Conservation (phyloP, 495 filamentous ascomycete species). For the Venustampulla echinocandica region DNA sequence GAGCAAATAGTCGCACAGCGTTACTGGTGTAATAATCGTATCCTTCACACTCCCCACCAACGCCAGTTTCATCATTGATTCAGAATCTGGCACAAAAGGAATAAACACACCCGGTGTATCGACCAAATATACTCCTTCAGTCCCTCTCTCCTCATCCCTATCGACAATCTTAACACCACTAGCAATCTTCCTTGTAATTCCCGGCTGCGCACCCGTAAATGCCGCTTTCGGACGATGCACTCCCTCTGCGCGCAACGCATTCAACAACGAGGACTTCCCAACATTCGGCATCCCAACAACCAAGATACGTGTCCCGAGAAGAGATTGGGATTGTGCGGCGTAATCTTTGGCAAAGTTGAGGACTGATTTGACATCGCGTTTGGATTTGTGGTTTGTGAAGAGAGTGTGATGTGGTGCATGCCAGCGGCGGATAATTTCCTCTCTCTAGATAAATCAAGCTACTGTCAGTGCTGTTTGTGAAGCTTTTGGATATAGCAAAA, state of each 20-base stretch:
- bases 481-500: too few species aligned
- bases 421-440: slow-evolving; percentile 47
- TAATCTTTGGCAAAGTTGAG: slow-evolving; percentile 47
- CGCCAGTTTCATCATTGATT: slow-evolving; percentile 87
- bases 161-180: slow-evolving; percentile 69
- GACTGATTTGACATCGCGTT: slow-evolving; percentile 30
- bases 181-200: slow-evolving; percentile 77
- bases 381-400: slow-evolving; percentile 37
- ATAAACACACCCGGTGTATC: slow-evolving; percentile 77
- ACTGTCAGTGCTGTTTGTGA: slow-evolving; percentile 15
- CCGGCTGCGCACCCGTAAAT: slow-evolving; percentile 75
- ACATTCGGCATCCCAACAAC: slow-evolving; percentile 98
- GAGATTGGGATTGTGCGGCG: slow-evolving; percentile 35
- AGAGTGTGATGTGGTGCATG: slow-evolving; percentile 50
- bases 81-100: slow-evolving; percentile 74
- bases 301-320: slow-evolving; percentile 68
- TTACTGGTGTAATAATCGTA: slow-evolving; percentile 63
- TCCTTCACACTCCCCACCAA: slow-evolving; percentile 89
- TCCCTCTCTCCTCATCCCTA: slow-evolving; percentile 23
- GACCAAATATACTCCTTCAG: slow-evolving; percentile 36
- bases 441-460: slow-evolving; percentile 25
- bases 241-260: slow-evolving; percentile 65
- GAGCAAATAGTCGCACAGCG: slow-evolving; percentile 80
- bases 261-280: slow-evolving; percentile 85
- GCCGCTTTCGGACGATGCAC: slow-evolving; percentile 61